Evolutionary conservation across 2,329 filamentous ascomycete genomes (phyloP), one percentile per base, ranked within the genome.

Genomic region (Ophiostoma perfectum): DNA sequence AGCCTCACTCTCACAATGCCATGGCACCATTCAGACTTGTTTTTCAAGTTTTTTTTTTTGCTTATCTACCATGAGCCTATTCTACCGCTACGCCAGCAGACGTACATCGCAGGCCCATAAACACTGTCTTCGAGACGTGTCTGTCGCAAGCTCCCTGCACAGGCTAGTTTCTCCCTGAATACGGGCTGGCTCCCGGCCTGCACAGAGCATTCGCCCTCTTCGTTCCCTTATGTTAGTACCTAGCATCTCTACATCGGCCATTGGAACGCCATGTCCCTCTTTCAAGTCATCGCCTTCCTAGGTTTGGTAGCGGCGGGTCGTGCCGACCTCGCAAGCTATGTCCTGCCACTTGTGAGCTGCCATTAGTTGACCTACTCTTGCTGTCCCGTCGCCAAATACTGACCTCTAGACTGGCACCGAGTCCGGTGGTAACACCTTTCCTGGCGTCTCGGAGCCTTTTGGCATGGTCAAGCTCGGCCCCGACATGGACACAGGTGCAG

Each of bases 391-490:
- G 4, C 11, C 8, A 55, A 11, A 55, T 27, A 27, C n/a, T 18
- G 16, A 12, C 68, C 3, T 6, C 27, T 27, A 83, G 81, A 82
- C 80, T 18, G 81, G 81, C 39, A 78, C 80, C 2, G 75, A 77
- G 5, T 76, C 76, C 69, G 81, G 81, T 36, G 81, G 82, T 8
- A 83, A 83, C 70, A 82, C 80, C 0, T 84, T 84, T 67, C 81
- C 82, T 0, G 81, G 81, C 18, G 80, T 82, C n/a, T 80, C 77
- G 49, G 74, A 80, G 63, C 81, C 82, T 0, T 74, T 82, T 47
- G 81, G 81, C 27, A 79, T 84, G 71, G 80, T 82, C 64, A 83
- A 83, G 74, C 76, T 83, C 4, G 82, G 81, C 3, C 82, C 83
- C 8, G 80, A 84, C 65, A 75, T 84, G 12, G 70, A 71, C 62